Percentiles rank a stretch among this genome's conserved stretches.
Conservation (phyloP, 2,329 filamentous ascomycete species). For the Drechslera avenae region DNA sequence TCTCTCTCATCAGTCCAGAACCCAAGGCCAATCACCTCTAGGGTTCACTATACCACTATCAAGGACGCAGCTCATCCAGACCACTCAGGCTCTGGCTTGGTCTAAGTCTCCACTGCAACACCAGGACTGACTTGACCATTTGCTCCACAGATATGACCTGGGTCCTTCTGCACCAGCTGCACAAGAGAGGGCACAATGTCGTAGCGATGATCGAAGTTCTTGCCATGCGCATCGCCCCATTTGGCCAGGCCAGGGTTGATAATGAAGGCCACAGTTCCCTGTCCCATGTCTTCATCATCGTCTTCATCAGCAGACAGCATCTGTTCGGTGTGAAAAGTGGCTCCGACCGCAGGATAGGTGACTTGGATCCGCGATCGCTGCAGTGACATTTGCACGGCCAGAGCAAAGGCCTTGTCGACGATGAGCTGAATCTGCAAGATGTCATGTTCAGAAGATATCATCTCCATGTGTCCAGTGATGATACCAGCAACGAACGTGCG, state of each 20-base stretch:
- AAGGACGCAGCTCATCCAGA: too few species aligned
- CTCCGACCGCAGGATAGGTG: constrained; percentile 20
- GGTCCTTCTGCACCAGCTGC: not conserved
- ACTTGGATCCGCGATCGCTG: constrained; percentile 27
- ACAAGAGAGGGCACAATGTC: constrained; percentile 17
- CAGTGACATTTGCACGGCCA: constrained; percentile 21
- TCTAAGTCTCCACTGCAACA: not conserved
- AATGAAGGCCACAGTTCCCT: constrained; percentile 19
- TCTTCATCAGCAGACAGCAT: constrained; percentile 1
- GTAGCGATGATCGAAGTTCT: constrained; percentile 21
- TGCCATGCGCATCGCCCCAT: constrained; percentile 32
- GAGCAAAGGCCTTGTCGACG: constrained; percentile 18
- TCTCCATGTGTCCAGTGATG: not conserved
- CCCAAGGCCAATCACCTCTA: too few species aligned
- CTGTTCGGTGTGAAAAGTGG: not conserved
- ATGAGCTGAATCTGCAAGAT: constrained; percentile 4
- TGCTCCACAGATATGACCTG: too few species aligned
- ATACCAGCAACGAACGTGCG: too few species aligned
- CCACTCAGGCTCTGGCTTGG: not conserved
- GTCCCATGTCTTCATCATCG: too few species aligned
- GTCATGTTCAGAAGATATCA: not conserved
- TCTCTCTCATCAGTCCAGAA: too few species aligned
- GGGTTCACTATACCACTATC: too few species aligned
- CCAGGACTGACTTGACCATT: too few species aligned
- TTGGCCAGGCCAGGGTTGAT: constrained; percentile 29